These are phyloP conservation scores for Dalbergia cultrata DNA, from an alignment of 306 rosid species.

Conservation along the genomic window DNA sequence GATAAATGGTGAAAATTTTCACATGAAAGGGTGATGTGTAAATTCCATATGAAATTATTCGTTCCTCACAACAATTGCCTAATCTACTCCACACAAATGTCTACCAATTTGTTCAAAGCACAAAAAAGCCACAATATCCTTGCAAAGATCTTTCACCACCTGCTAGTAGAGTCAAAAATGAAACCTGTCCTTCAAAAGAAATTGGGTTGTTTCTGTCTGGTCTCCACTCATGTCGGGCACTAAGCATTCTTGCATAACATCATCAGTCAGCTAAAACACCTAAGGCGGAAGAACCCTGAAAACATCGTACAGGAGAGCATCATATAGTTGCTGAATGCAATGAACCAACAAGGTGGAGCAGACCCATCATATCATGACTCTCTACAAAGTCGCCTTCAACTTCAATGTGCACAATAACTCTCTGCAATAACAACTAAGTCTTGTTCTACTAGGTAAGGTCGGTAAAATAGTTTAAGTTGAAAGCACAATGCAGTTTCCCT, in stretches of 20 bases:
- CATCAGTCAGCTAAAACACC: background rate
- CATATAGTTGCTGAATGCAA: background rate
- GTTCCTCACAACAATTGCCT: background rate
- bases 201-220: background rate
- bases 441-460: too few species aligned
- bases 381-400: conserved; percentile 16
- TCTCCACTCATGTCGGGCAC: conserved; percentile 40
- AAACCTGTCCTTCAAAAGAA: conserved; percentile 2
- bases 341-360: conserved; percentile 25
- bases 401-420: conserved; percentile 7
- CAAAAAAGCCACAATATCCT: background rate
- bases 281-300: background rate
- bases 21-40: too few species aligned
- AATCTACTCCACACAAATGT: background rate
- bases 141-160: background rate
- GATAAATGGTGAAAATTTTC: too few species aligned
- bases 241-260: background rate
- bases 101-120: background rate
- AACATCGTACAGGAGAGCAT: background rate
- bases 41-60: too few species aligned
- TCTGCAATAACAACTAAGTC: background rate
- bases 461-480: too few species aligned
- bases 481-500: too few species aligned
- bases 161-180: background rate
- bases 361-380: conserved; percentile 3